phyloP scores from a whole-genome alignment of 192 early-diverging fungal species.

The Coemansia interrupta region DNA sequence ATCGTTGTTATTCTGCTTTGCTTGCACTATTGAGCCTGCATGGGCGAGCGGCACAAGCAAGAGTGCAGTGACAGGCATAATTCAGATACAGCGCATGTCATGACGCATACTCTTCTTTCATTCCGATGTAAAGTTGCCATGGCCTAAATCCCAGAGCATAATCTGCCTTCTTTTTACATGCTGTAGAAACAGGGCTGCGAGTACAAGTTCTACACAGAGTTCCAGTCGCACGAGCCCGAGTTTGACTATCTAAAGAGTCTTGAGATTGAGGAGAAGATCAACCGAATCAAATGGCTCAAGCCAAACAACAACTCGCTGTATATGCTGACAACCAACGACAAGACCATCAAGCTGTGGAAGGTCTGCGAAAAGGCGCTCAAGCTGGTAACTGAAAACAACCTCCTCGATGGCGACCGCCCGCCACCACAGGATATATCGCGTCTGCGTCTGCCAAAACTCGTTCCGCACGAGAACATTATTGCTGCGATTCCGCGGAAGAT shows the following conservation, averaged over 20 bases:
- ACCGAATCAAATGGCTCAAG: conserved; percentile 98
- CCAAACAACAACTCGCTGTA: conserved; percentile 95
- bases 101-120: background rate
- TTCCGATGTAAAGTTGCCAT: background rate
- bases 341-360: conserved; percentile 99
- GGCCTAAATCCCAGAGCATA: background rate
- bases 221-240: conserved; percentile 99
- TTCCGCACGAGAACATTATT: conserved; percentile 93
- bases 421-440: conserved; percentile 47
- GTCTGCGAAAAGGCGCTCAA: conserved; percentile 97
- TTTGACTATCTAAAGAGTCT: conserved; percentile 99
- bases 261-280: conserved; percentile 99
- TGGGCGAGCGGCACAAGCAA: too few relatives aligned
- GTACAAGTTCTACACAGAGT: conserved; percentile 99
- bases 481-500: conserved; percentile 92
- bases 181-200: conserved; percentile 96
- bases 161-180: background rate
- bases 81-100: too few relatives aligned
- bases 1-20: background rate
- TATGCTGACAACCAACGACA: conserved; percentile 97
- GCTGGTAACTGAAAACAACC: conserved; percentile 88
- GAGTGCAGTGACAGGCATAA: too few relatives aligned
- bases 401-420: conserved; percentile 63
- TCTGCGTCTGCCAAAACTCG: conserved; percentile 79
- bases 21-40: conserved; percentile 1